These are phyloP conservation scores for Nigrospora sphaerica DNA, from an alignment of 2,329 filamentous ascomycete genomes.

Conservation along the genomic window DNA sequence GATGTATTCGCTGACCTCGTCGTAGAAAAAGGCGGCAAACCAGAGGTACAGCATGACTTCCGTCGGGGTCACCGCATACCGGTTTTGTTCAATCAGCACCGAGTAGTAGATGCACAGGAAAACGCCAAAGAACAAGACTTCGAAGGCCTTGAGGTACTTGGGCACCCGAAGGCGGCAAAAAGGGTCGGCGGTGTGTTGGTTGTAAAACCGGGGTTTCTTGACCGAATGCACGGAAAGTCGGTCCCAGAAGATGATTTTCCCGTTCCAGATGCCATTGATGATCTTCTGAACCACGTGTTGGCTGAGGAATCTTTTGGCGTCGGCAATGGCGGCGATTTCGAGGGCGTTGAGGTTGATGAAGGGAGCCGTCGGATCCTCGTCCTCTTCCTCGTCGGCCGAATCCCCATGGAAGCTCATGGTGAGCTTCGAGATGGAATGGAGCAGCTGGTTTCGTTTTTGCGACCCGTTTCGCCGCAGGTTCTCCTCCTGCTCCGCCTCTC, in stretches of 20 bases:
- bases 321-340: constrained; percentile 63
- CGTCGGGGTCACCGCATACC: constrained; percentile 55
- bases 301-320: constrained; percentile 66
- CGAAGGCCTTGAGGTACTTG: constrained; percentile 64
- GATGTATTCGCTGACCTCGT: constrained; percentile 76
- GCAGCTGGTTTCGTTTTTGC: constrained; percentile 39
- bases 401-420: constrained; percentile 37
- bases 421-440: constrained; percentile 49
- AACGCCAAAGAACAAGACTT: constrained; percentile 61
- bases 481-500: neutral
- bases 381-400: constrained; percentile 31
- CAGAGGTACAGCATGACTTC: constrained; percentile 77
- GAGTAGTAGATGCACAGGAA: constrained; percentile 77
- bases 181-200: constrained; percentile 49
- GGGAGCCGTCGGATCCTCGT: constrained; percentile 57
- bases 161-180: constrained; percentile 66
- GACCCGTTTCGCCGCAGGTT: constrained; percentile 21
- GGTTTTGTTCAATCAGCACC: constrained; percentile 71
- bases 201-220: constrained; percentile 62
- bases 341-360: constrained; percentile 80
- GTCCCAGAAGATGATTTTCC: constrained; percentile 71
- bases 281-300: constrained; percentile 66
- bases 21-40: constrained; percentile 82
- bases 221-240: constrained; percentile 53
- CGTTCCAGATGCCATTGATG: constrained; percentile 65